Conservation (phyloP, 441 rosid genomes). For the Mallotus japonicus region DNA sequence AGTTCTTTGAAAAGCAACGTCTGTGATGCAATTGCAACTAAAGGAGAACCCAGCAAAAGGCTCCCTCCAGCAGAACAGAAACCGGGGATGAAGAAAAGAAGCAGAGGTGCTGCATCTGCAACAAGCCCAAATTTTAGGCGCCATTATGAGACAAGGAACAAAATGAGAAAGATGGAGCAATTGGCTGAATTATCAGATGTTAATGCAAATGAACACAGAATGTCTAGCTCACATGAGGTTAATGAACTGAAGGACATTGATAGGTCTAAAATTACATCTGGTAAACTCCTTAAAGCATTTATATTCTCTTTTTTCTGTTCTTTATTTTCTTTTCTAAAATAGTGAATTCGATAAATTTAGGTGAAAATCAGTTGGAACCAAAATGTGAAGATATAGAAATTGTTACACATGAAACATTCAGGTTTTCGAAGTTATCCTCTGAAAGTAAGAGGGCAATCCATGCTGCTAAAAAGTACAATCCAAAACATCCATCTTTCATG, state of each 20-base stretch:
- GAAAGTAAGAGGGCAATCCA: constrained; percentile 9
- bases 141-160: background rate
- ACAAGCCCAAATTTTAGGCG: background rate
- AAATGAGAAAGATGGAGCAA: background rate
- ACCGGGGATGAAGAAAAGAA: background rate
- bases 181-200: background rate
- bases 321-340: background rate
- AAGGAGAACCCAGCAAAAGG: background rate
- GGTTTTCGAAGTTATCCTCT: background rate
- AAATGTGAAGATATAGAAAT: background rate
- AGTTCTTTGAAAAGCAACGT: constrained; percentile 4
- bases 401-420: background rate
- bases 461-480: constrained; percentile 15
- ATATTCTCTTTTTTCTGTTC: background rate
- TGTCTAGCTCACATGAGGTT: background rate
- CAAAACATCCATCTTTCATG: constrained; percentile 21
- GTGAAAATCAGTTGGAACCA: background rate
- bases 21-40: background rate
- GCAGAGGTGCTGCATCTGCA: background rate
- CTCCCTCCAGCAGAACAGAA: background rate
- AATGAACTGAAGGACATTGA: background rate
- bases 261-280: background rate
- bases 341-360: background rate
- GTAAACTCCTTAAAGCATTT: constrained; percentile 11
- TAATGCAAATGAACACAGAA: background rate